Evolutionary conservation across 2,329 filamentous ascomycete species (phyloP).

Genomic region (Setomelanomma holmii): DNA sequence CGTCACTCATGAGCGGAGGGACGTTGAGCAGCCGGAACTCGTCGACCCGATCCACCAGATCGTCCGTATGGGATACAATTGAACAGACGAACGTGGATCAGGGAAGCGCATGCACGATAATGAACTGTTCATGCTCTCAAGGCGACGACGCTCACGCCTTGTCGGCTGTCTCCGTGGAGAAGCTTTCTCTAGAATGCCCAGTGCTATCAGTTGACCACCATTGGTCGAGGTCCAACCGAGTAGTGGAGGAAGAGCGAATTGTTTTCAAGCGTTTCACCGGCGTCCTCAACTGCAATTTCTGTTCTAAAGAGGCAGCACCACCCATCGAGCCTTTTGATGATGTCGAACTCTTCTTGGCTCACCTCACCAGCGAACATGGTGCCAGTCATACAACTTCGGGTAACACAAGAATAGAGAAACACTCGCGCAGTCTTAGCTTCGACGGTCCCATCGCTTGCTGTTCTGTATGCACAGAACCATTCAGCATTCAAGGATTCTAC

Average conservation of each 20-base stretch:
- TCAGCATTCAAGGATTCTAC: constrained; percentile 91
- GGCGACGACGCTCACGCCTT: constrained; percentile 31
- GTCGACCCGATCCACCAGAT: constrained; percentile 27
- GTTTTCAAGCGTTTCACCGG: constrained; percentile 92
- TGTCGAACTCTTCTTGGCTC: constrained; percentile 88
- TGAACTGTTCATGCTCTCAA: constrained; percentile 17
- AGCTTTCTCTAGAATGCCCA: constrained; percentile 81
- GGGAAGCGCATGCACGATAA: neutral
- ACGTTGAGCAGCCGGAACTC: constrained; percentile 31
- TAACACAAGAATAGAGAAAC: neutral
- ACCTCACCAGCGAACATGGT: constrained; percentile 82
- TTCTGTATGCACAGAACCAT: constrained; percentile 85
- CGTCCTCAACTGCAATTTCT: constrained; percentile 94
- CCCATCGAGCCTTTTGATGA: constrained; percentile 90
- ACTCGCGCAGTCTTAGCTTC: constrained; percentile 59
- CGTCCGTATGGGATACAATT: constrained; percentile 59
- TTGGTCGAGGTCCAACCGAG: constrained; percentile 83
- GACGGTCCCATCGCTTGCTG: constrained; percentile 73
- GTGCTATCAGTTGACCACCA: no score
- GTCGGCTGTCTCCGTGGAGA: constrained; percentile 47
- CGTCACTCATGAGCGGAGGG: constrained; percentile 24
- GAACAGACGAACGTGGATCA: constrained; percentile 47
- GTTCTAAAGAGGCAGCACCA: constrained; percentile 78
- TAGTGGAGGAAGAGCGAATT: constrained; percentile 91
- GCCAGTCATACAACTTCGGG: constrained; percentile 67